Evolutionary conservation across 495 filamentous ascomycete genomes (phyloP).

Genomic region (Pyronema domesticum): DNA sequence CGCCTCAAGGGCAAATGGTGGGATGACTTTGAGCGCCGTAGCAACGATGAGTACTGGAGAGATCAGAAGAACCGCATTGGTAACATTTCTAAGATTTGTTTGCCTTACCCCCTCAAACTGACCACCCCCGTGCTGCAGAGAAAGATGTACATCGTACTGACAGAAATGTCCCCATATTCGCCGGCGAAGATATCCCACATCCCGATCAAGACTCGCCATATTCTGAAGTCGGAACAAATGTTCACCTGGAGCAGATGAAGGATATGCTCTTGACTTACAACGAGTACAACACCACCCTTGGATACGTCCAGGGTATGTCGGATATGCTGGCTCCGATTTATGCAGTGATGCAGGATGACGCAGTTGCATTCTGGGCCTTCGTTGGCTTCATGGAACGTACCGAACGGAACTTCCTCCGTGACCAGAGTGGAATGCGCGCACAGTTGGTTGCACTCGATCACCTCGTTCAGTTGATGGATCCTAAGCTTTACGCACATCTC

Average conservation of each 20-base stretch:
- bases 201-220: conserved; percentile 95
- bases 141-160: conserved; percentile 98
- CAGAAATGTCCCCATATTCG: conserved; percentile 77
- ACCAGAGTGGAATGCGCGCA: conserved; percentile 85
- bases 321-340: conserved; percentile 92
- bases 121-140: conserved; percentile 44
- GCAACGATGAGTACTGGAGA: conserved; percentile 79
- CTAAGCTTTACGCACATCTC: conserved; percentile 77
- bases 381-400: conserved; percentile 92
- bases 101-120: conserved; percentile 16
- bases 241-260: conserved; percentile 95
- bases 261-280: conserved; percentile 98
- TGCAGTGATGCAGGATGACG: conserved; percentile 91
- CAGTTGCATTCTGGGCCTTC: conserved; percentile 92
- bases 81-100: conserved; percentile 30
- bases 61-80: conserved; percentile 88
- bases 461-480: conserved; percentile 89
- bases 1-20: conserved; percentile 90
- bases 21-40: conserved; percentile 75
- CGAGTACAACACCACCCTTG: conserved; percentile 80
- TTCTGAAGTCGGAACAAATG: conserved; percentile 76
- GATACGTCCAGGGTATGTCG: conserved; percentile 97
- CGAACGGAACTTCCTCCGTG: conserved; percentile 92
- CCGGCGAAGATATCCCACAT: conserved; percentile 94
- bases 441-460: conserved; percentile 85